phyloP scores from a whole-genome alignment of 2,329 filamentous ascomycete genomes.

The Exophiala sideris region DNA sequence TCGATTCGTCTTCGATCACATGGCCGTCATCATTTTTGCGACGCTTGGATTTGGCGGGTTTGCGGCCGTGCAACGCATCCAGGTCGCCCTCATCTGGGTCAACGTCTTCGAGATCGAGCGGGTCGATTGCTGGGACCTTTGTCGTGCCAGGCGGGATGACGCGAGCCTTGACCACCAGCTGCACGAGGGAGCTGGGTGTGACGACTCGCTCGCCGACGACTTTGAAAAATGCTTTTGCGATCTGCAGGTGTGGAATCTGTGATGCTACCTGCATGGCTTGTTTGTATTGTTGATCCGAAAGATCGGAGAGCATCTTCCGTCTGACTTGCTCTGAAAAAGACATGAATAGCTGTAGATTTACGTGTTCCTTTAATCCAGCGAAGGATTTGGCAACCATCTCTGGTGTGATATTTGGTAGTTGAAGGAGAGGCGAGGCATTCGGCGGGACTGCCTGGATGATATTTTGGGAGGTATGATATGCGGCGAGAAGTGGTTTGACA shows the following conservation, averaged over 20 bases:
- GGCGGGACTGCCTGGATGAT: constrained; percentile 87
- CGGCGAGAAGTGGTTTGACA: constrained; percentile 74
- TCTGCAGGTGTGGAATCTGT: constrained; percentile 77
- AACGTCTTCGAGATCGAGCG: constrained; percentile 79
- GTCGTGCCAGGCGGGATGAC: constrained; percentile 80
- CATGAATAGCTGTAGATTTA: constrained; percentile 87
- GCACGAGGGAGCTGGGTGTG: constrained; percentile 86
- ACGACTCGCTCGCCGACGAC: constrained; percentile 91
- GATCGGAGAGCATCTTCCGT: constrained; percentile 60
- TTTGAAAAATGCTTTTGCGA: constrained; percentile 97
- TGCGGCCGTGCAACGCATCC: constrained; percentile 76
- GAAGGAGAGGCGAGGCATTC: constrained; percentile 78
- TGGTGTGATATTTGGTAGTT: constrained; percentile 82
- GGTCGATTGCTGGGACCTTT: constrained; percentile 69
- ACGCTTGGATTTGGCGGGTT: constrained; percentile 59
- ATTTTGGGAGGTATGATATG: constrained; percentile 78
- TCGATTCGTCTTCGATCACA: constrained; percentile 46
- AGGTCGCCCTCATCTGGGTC: constrained; percentile 92
- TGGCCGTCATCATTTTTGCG: constrained; percentile 62
- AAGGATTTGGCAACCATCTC: constrained; percentile 46
- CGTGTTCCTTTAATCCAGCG: constrained; percentile 67
- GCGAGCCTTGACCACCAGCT: constrained; percentile 90
- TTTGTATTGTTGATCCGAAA: constrained; percentile 73
- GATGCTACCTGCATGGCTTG: constrained; percentile 72
- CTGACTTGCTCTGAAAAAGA: constrained; percentile 71